These are phyloP conservation scores for Oehlia diaphana DNA, from an alignment of 192 early-diverging fungal genomes.

Conservation along the genomic window DNA sequence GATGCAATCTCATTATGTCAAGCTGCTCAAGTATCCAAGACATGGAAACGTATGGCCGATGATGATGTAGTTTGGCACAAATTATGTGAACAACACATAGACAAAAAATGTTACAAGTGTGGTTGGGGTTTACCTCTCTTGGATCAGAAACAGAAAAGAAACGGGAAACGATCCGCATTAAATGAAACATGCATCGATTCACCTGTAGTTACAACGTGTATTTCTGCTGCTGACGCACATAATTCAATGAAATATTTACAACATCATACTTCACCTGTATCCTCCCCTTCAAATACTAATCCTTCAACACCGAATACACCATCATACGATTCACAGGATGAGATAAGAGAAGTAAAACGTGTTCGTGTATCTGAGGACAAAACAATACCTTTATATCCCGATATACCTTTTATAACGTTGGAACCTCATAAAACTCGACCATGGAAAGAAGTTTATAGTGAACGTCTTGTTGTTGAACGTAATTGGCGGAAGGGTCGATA, in stretches of 20 bases:
- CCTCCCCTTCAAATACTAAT: conserved; percentile 28
- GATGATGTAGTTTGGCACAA: conserved; percentile 94
- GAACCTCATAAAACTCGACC: conserved; percentile 35
- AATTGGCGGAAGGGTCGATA: conserved; percentile 92
- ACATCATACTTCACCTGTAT: conserved; percentile 12
- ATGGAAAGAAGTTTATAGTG: conserved; percentile 96
- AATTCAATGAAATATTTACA: conserved; percentile 9
- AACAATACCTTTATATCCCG: neutral
- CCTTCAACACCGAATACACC: conserved; percentile 29
- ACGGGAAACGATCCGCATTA: conserved; percentile 32
- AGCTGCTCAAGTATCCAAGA: conserved; percentile 81
- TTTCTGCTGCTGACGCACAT: conserved; percentile 14
- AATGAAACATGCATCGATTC: conserved; percentile 23
- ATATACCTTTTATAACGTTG: conserved; percentile 12
- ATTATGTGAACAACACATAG: conserved; percentile 98
- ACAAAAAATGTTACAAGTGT: conserved; percentile 91
- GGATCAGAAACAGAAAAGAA: conserved; percentile 58
- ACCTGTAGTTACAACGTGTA: conserved; percentile 19
- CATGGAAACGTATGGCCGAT: conserved; percentile 84
- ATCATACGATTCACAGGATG: conserved; percentile 32
- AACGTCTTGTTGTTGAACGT: conserved; percentile 86
- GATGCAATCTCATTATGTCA: conserved; percentile 91
- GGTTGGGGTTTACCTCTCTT: conserved; percentile 96
- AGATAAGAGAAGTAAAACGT: conserved; percentile 34
- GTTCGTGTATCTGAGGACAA: conserved; percentile 7